Base-by-base conservation (phyloP, 441 rosid species). In the Populus hybrid region DNA sequence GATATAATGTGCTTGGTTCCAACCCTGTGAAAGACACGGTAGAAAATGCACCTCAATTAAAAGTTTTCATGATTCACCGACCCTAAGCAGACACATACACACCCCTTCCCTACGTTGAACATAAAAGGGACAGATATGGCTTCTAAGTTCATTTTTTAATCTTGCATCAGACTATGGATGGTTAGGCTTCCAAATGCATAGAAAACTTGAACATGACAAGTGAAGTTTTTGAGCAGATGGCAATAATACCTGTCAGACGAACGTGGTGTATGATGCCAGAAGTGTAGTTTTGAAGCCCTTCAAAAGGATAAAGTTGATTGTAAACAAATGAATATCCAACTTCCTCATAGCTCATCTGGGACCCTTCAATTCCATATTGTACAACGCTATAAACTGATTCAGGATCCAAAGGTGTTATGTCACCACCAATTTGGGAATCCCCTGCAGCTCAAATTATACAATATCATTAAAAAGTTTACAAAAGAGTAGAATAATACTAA, bases 191-290 rank as follows among this genome's bases (percentile, higher is more conserved):
- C 23, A 53, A 53, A 18, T 53, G 7, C 63, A 53, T 53, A 18
- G 21, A 53, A 53, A 53, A 53, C 63, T 53, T 53, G 21, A 53
- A 53, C 74, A 20, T 38, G 18, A 29, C 23, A 40, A 64, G 59
- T 33, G 24, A 40, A 69, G 18, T 64, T 63, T 35, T 56, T 74
- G 40, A 20, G 69, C 45, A 38, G n/a, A 56, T 35, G 42, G 18
- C 20, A 79, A 45, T 61, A 2, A 16, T 79, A 90, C 97, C 95
- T 87, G 86, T 86, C 28, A 93, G 84, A 38, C 87, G 88, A 83
- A 93, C 97, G 64, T 93, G 97, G 79, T 91, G 95, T 42, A 91
- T 90, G 79, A 91, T 90, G 75, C 94, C 95, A 68, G 97, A 93
- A 64, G 90, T 93, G 35, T 93, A 93, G 75, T 91, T 93, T 61